Evolutionary conservation across 2,329 filamentous ascomycete species (phyloP), one percentile per base, ranked within the genome.

Genomic region (Epichloe brachyelytri): DNA sequence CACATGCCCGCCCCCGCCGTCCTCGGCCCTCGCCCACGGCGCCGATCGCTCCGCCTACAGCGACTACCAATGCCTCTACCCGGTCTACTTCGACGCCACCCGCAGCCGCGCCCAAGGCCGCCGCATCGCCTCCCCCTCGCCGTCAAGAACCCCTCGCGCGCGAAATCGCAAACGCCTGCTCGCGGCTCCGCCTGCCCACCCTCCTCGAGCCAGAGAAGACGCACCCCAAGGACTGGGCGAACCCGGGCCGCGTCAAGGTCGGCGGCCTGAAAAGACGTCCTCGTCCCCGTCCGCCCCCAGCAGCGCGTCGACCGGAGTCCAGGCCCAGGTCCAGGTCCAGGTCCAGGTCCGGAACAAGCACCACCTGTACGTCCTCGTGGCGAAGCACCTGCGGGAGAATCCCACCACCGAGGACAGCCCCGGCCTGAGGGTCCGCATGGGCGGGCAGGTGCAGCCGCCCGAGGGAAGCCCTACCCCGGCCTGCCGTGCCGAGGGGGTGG

Each of bases 171-270:
- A 84, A 87, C 64, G 91, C 90, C n/a, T 86, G 86, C 67, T 82
- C 83, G 41, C 70, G 76, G 44, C 76, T 95, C 54, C 79, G 83
- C 33, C 72, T 88, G 37, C 77, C 79, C 55, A 83, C 85, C 43
- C 82, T 93, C 7, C 85, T 96, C 65, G 93, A 98, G 71, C 88
- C 90, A 1, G 85, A 86, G 63, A 95, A 95, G 74, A 78, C 82
- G 54, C 93, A 98, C 68, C 93, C 93, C 6, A 91, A 93, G 71
- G 93, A 98, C 73, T 98, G 93, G 93, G 84, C 85, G 51, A 98
- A 98, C 71, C 93, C 93, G 12, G 93, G 93, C 3, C 78, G 93
- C 53, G 87, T 97, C 56, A 82, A 87, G 59, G 81, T 97, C 47
- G 71, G 83, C 47, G 71, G 83, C 62, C 72, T 96, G n/a, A 85